Percentiles rank a stretch among this genome's conserved stretches.
phyloP scores from a whole-genome alignment of 2,329 filamentous ascomycete species.

The Xylariaceae sp. region DNA sequence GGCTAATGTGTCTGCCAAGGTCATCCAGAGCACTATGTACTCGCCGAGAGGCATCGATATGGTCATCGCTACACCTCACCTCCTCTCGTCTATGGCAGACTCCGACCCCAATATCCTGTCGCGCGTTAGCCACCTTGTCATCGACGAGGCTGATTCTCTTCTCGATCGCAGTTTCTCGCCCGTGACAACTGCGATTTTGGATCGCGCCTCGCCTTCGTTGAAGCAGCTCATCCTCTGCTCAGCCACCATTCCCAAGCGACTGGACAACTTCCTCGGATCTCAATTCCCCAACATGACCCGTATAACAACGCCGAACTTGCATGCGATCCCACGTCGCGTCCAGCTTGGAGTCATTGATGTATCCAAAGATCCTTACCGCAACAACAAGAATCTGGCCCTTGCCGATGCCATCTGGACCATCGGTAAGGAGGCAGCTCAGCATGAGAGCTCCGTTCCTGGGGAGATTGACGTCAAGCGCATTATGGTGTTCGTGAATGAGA shows the following conservation, averaged over 20 bases:
- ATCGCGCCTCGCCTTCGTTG: conserved; percentile 74
- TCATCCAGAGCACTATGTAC: conserved; percentile 84
- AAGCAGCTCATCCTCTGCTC: conserved; percentile 90
- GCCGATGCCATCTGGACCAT: conserved; percentile 94
- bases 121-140: conserved; percentile 81
- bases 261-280: conserved; percentile 79
- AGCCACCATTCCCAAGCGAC: conserved; percentile 85
- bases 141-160: conserved; percentile 95
- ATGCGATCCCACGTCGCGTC: conserved; percentile 90
- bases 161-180: conserved; percentile 90
- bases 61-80: conserved; percentile 81
- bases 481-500: conserved; percentile 94
- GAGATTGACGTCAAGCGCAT: conserved; percentile 73
- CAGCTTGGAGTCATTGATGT: conserved; percentile 92
- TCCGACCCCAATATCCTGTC: conserved; percentile 88
- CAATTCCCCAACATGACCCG: conserved; percentile 80
- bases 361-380: conserved; percentile 85
- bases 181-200: conserved; percentile 76
- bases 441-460: conserved; percentile 53
- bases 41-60: conserved; percentile 77
- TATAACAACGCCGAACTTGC: conserved; percentile 90
- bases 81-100: conserved; percentile 82
- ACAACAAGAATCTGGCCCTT: conserved; percentile 89
- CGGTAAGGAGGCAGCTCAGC: conserved; percentile 65
- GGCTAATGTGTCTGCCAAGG: conserved; percentile 67